Base-by-base conservation (phyloP, 805 yeast species). In the Candida yuanshanica region DNA sequence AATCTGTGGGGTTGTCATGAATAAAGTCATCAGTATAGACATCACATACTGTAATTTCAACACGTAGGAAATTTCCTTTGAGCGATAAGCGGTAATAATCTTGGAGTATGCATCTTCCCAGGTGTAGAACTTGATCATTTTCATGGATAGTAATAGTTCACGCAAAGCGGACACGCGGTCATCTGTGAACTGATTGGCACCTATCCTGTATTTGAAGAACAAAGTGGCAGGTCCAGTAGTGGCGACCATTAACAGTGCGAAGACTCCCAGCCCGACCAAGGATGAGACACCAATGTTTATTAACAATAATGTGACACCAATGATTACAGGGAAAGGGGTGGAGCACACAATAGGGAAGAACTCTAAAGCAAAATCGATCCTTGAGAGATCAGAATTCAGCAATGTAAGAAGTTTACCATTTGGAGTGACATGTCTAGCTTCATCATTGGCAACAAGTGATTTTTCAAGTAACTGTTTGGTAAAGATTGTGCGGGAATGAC, bases 71-170 rank as follows among this genome's bases (percentile, higher is more conserved):
- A 81, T 75, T 60, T 86, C 95, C n/a, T 64, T 56, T 1, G 51
- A 48, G 50, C 95, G 71, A 17, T 74, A 64, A 4, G 64, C 65
- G 4, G 73, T 52, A 29, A 87, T 69, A 34, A 71, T 59, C 8
- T 67, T 60, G 35, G 68, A 65, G 57, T 83, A 87, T 1, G 95
- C 85, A n/a, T 68, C 69, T 63, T 87, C 95, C 95, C 95, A 86
- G 2, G 90, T 79, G 56, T 86, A 87, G 58, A 72, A 82, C 63
- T 86, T 86, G 60, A 86, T 82, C 56, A 81, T 71, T 50, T 75
- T 79, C 62, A 81, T 71, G 51, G 75, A 70, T 46, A 68, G 70
- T 44, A 81, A 61, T 11, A 79, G 70, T 53, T 81, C 86, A 49
- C 80, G 74, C 45, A 79, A 70, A 47, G 65, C 63, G 36, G 67